Evolutionary conservation across 257 asterid genomes (phyloP), one percentile per base, ranked within the genome.

Genomic region (Galeopsis tetrahit): DNA sequence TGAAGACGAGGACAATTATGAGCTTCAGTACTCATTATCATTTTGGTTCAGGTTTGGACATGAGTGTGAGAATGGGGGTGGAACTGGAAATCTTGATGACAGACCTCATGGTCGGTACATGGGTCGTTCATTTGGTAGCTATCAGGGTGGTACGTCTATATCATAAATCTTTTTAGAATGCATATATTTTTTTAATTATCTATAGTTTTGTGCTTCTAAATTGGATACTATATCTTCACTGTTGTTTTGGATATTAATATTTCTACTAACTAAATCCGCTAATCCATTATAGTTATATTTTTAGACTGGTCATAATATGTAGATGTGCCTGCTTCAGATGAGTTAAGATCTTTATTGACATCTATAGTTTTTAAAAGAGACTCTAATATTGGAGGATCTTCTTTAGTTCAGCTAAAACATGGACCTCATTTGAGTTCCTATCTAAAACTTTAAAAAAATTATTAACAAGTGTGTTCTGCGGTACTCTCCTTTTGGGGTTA

Each of bases 11-110:
- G n/a, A n/a, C n/a, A n/a, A n/a, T n/a, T n/a, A n/a, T n/a, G n/a
- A n/a, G n/a, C n/a, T n/a, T n/a, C n/a, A n/a, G n/a, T n/a, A n/a
- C n/a, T n/a, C n/a, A n/a, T n/a, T n/a, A n/a, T n/a, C n/a, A n/a
- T 43, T 39, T 66, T 70, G 31, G 28, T 61, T 64, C 84, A 94
- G 99, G 90, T 85, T 88, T 82, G 92, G 87, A 67, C 71, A 83
- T 82, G 96, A 91, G 28, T 96, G 96, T 72, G 98, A 91, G 58
- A 82, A 84, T 81, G 97, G 93, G 68, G 85, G 87, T 33, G 86
- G 97, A 83, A 89, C 82, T 68, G 89, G 88, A 62, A 89, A 86
- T 88, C 89, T 85, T 49, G 96, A 94, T 77, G 99, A 94, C 71
- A 89, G 97, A 79, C 89, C 85, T 79, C 96, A 81, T 81, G 96